Percentiles rank a stretch among this genome's conserved stretches.
Conservation (phyloP, 345 rosid species). For the Carallia pectinifolia region DNA sequence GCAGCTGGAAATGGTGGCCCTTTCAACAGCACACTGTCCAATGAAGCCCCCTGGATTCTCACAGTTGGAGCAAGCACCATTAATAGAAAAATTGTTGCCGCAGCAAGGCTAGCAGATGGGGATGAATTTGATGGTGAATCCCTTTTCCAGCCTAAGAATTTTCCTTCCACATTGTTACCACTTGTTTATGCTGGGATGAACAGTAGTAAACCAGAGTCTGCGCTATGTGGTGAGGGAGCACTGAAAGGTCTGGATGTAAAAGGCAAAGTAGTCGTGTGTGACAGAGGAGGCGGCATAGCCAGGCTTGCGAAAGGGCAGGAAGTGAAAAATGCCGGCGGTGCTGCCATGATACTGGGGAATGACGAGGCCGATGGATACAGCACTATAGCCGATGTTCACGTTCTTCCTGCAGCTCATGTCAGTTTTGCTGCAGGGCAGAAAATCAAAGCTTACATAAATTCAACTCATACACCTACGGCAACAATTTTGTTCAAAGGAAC, state of each 20-base stretch:
- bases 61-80: conserved; percentile 42
- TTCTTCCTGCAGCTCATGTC: conserved; percentile 22
- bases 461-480: conserved; percentile 4
- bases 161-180: conserved; percentile 9
- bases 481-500: conserved; percentile 20
- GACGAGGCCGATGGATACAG: conserved; percentile 1
- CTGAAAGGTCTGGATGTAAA: conserved; percentile 6
- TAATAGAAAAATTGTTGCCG: conserved; percentile 28
- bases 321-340: conserved; percentile 21
- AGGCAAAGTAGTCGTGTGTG: conserved; percentile 13
- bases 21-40: conserved; percentile 17
- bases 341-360: conserved; percentile 17
- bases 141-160: conserved; percentile 10
- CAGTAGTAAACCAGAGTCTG: background rate
- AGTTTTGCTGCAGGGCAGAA: conserved; percentile 5
- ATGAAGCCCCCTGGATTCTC: conserved; percentile 42
- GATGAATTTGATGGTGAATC: conserved; percentile 20
- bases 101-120: conserved; percentile 30
- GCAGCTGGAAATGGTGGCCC: conserved; percentile 43
- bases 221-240: conserved; percentile 4
- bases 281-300: conserved; percentile 17
- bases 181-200: conserved; percentile 15
- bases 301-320: conserved; percentile 11
- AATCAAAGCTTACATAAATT: conserved; percentile 14
- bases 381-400: conserved; percentile 10